A percentile compares a stretch with the other conserved stretches of the same genome.
Evolutionary conservation across 2,329 filamentous ascomycete genomes (phyloP).

Genomic region (Exophiala mesophila): DNA sequence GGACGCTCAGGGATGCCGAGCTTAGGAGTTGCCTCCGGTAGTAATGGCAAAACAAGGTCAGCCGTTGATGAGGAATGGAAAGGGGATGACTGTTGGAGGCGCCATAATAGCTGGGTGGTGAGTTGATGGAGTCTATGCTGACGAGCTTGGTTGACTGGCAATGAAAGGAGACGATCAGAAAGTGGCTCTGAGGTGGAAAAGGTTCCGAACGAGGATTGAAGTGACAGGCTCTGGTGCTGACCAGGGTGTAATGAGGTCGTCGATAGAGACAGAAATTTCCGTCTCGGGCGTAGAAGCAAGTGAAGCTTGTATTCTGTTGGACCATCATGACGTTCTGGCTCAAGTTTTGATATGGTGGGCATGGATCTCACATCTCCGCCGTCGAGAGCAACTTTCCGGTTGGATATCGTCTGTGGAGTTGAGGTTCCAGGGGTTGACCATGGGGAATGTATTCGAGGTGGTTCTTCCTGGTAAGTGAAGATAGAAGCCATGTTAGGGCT

Average conservation of each 20-base stretch:
- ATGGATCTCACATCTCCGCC: conserved; percentile 39
- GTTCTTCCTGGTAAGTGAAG: conserved; percentile 89
- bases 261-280: conserved; percentile 67
- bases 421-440: conserved; percentile 63
- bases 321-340: conserved; percentile 87
- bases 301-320: conserved; percentile 97
- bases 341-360: conserved; percentile 65
- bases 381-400: conserved; percentile 26
- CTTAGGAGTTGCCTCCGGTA: conserved; percentile 61
- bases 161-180: conserved; percentile 33
- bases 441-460: conserved; percentile 81
- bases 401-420: conserved; percentile 33
- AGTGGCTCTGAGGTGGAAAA: conserved; percentile 4
- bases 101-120: conserved; percentile 92
- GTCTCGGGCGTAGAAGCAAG: conserved; percentile 71
- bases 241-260: conserved; percentile 43
- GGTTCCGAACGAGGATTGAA: conserved; percentile 23
- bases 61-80: conserved; percentile 77
- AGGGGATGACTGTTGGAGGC: conserved; percentile 88
- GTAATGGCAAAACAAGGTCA: conserved; percentile 67
- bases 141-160: conserved; percentile 61
- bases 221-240: conserved; percentile 27
- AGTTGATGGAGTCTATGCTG: conserved; percentile 84
- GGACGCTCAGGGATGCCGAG: conserved; percentile 53
- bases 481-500: conserved; percentile 71